Evolutionary conservation across 768 basidiomycete species (phyloP).

Genomic region (Tricholoma terreum): DNA sequence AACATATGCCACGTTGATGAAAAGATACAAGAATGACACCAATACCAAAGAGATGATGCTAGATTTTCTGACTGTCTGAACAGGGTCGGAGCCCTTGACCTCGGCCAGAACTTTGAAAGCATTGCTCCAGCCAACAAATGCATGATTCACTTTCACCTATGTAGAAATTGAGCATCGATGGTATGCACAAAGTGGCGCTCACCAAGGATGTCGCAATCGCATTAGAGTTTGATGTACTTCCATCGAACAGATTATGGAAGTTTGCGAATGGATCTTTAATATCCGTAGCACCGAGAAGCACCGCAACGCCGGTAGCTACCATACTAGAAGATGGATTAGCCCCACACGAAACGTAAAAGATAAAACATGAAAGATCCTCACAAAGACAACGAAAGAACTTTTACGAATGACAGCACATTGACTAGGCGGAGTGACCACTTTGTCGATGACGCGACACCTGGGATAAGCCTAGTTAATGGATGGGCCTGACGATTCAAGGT

Average conservation of each 20-base stretch:
- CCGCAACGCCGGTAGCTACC: slow-evolving; percentile 54
- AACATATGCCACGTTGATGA: slow-evolving; percentile 41
- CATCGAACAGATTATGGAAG: slow-evolving; percentile 55
- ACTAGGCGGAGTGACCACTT: slow-evolving; percentile 33
- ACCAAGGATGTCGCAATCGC: slow-evolving; percentile 37
- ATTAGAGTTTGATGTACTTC: slow-evolving; percentile 43
- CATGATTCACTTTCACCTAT: slow-evolving; percentile 33
- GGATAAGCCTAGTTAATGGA: neutral
- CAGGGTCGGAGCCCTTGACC: slow-evolving; percentile 36
- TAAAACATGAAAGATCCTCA: slow-evolving; percentile 9
- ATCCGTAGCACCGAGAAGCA: slow-evolving; percentile 51
- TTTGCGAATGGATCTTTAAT: slow-evolving; percentile 53
- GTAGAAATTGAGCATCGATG: slow-evolving; percentile 7
- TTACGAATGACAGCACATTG: slow-evolving; percentile 29
- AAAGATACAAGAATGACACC: slow-evolving; percentile 41
- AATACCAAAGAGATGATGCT: slow-evolving; percentile 39
- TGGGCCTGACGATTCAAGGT: neutral
- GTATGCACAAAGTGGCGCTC: neutral
- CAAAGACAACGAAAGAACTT: slow-evolving; percentile 29
- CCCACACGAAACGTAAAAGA: neutral
- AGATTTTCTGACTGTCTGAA: slow-evolving; percentile 43
- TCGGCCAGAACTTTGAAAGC: slow-evolving; percentile 48
- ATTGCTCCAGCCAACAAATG: slow-evolving; percentile 32
- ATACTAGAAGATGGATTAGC: slow-evolving; percentile 25
- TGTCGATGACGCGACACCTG: slow-evolving; percentile 33